A percentile compares a stretch with the other conserved stretches of the same genome.
phyloP scores from a whole-genome alignment of 2,329 filamentous ascomycete species.

The Penicillium freii region DNA sequence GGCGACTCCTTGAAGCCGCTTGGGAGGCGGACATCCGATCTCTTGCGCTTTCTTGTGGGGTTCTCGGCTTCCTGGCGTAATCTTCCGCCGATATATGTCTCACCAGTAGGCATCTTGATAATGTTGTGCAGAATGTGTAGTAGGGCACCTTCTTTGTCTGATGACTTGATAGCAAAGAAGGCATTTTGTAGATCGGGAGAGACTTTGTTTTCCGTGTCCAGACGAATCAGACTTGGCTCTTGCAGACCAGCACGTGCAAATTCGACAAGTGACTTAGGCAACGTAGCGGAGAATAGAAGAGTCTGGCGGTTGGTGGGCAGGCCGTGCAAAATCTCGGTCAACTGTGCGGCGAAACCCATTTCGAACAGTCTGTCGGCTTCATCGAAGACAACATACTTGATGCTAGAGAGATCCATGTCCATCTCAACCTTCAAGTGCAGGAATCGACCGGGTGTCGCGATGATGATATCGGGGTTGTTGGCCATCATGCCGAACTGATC shows the following conservation, averaged over 20 bases:
- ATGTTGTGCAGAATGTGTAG: constrained; percentile 86
- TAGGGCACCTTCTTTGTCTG: constrained; percentile 89
- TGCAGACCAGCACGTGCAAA: constrained; percentile 92
- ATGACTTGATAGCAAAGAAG: constrained; percentile 89
- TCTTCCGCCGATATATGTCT: constrained; percentile 53
- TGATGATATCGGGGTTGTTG: constrained; percentile 92
- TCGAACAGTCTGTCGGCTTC: constrained; percentile 96
- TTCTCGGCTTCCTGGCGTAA: constrained; percentile 48
- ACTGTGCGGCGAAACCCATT: constrained; percentile 94
- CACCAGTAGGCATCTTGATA: constrained; percentile 80
- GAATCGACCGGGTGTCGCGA: constrained; percentile 94
- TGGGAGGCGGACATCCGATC: constrained; percentile 49
- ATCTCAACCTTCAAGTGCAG: constrained; percentile 97
- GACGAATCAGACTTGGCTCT: constrained; percentile 82
- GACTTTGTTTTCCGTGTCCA: constrained; percentile 93
- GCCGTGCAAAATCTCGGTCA: constrained; percentile 88
- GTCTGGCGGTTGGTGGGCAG: constrained; percentile 83
- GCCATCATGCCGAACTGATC: constrained; percentile 94
- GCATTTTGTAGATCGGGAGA: constrained; percentile 94
- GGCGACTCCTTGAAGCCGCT: constrained; percentile 65
- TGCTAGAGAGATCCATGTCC: constrained; percentile 82
- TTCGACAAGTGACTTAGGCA: constrained; percentile 91
- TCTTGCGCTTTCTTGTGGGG: constrained; percentile 48
- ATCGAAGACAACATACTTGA: constrained; percentile 94
- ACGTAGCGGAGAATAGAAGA: constrained; percentile 88